Evolutionary conservation across 495 filamentous ascomycete species (phyloP), one percentile per base, ranked within the genome.

Genomic region (Tuber brumale): DNA sequence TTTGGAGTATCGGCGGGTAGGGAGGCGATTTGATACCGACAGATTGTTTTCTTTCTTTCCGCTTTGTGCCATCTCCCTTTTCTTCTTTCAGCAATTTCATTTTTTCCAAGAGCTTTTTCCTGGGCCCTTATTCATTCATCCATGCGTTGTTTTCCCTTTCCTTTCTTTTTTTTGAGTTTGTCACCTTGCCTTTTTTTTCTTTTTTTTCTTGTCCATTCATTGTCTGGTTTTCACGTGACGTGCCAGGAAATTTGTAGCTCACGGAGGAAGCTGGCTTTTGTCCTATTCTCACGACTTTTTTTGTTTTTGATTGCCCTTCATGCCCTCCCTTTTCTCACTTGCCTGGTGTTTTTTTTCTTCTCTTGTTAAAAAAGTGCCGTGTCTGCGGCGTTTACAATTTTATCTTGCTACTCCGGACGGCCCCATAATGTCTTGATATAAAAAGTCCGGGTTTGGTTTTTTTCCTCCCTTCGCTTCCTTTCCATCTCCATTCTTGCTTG

Each of bases 31-130:
- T 66, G 57, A 66, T 66, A 66, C 57, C 57, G 70, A 31, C 31
- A 51, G 16, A 35, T 77, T 78, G n/a, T 43, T 66, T 74, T 74
- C 39, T 71, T 37, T 70, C 42, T 77, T 73, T 74, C 61, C 39
- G 37, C 43, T 75, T 51, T 76, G 46, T 75, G 23, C 75, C 27
- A 76, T 74, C 61, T 77, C n/a, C 70, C 48, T 10, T 78, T 72
- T 80, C n/a, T 48, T 48, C 66, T 77, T 51, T 61, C 35, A 44
- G 39, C 10, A 31, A 41, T 44, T 41, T 41, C 70, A 6, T n/a
- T 45, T 42, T 42, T 42, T 72, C 44, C 9, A 31, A 61, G 42
- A 44, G 71, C 42, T 19, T 44, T 42, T 72, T 23, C 71, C 21
- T 12, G 42, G 71, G 71, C n/a, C 71, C 35, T 27, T 41, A 71